These are phyloP conservation scores for Acidomyces sp. DNA, from an alignment of 495 filamentous ascomycete species.

Conservation along the genomic window DNA sequence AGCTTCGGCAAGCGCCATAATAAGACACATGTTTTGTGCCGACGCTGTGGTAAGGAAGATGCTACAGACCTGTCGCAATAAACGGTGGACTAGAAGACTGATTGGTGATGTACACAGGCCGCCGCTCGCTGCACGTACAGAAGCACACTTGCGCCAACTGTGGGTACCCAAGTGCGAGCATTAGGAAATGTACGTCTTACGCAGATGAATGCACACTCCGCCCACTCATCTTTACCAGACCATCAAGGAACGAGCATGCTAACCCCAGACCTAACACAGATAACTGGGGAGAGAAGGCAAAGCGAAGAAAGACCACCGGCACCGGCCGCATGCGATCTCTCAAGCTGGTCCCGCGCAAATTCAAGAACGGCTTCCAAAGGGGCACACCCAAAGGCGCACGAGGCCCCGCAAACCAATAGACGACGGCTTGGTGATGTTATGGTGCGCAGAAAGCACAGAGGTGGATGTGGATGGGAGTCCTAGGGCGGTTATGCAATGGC, in stretches of 20 bases:
- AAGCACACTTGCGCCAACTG: conserved; percentile 96
- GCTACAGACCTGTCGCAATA: not conserved
- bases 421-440: no score
- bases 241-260: conserved; percentile 2
- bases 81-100: not conserved
- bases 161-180: conserved; percentile 95
- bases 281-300: conserved; percentile 99
- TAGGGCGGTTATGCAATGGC: no score
- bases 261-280: conserved; percentile 40
- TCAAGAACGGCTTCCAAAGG: conserved; percentile 92
- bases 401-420: conserved; percentile 35
- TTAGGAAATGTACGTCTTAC: conserved; percentile 81
- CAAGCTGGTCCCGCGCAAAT: conserved; percentile 74
- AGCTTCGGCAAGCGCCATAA: conserved; percentile 98
- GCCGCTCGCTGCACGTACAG: conserved; percentile 96
- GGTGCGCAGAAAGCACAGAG: no score
- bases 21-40: conserved; percentile 98
- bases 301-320: conserved; percentile 97
- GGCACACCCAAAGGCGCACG: conserved; percentile 75
- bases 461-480: no score
- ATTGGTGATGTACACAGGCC: conserved; percentile 41
- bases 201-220: conserved; percentile 6
- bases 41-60: conserved; percentile 79
- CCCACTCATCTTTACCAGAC: conserved; percentile 13
- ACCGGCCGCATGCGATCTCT: conserved; percentile 87